Evolutionary conservation across 2,329 filamentous ascomycete species (phyloP), one percentile per base, ranked within the genome.

Genomic region (Chrysosporium queenslandicum): DNA sequence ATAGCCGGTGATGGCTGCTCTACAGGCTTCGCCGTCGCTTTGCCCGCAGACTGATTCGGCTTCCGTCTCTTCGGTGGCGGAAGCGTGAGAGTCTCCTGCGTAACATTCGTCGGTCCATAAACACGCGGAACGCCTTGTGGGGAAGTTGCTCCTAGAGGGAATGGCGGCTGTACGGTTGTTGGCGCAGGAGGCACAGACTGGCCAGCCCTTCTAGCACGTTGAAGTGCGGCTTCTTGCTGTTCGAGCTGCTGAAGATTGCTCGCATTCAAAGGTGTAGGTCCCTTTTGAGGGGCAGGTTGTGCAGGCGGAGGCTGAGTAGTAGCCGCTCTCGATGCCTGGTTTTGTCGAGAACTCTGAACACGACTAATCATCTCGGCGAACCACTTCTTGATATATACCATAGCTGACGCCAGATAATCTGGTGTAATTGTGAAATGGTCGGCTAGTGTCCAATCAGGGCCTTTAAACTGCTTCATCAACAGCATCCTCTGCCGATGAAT

Each of bases 41-140:
- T 50, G 12, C 47, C 55, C 12, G 58, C 56, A 55, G 69, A 63
- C 49, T 75, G 71, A 49, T 74, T 74, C 56, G 77, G 71, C 68
- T 78, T 80, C 50, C 74, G 71, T 60, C 73, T 77, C 69, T 82
- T 83, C 52, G 71, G 70, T 2, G 75, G 71, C 16, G 79, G 80
- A 21, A 82, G 65, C 43, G 79, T 76, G 43, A 83, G 70, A 56
- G 80, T 77, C 47, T 78, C 76, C 9, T 74, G 72, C 3, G 74
- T 78, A 46, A 82, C 71, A 46, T 73, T 70, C 18, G 72, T 73
- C 18, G 71, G 69, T 7, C 71, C 71, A 52, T 79, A 78, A 48
- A 77, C 78, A 55, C 75, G 74, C 7, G 80, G 78, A 53, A 80
- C 72, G 21, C 79, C 79, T 51, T 77, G 73, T 14, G 78, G 78